Evolutionary conservation across 768 basidiomycete genomes (phyloP).

Genomic region (Phallus indusiatus): DNA sequence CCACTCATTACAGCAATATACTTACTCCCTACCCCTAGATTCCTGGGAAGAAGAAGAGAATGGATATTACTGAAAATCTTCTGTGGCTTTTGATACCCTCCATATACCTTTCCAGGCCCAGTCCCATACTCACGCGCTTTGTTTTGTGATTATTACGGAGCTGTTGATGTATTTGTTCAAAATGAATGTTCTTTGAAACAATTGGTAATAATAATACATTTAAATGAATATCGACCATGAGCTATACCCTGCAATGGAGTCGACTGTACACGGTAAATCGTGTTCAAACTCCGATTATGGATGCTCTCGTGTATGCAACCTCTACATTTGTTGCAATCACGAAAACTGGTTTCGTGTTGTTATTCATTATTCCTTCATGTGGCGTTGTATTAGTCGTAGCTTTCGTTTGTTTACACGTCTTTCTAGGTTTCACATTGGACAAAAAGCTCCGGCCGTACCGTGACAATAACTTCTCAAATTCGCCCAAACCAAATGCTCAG

Average conservation of each 20-base stretch:
- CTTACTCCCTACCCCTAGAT: background rate
- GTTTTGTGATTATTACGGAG: background rate
- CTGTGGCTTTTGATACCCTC: background rate
- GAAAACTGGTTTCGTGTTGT: slow-evolving; percentile 18
- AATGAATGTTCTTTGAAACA: background rate
- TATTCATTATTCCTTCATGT: slow-evolving; percentile 14
- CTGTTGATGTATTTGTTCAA: background rate
- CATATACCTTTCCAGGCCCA: background rate
- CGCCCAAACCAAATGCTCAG: slow-evolving; percentile 41
- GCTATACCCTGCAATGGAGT: background rate
- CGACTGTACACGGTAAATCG: background rate
- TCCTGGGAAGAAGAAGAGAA: background rate
- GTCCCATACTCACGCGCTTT: background rate
- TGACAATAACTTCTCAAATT: slow-evolving; percentile 2
- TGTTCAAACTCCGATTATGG: background rate
- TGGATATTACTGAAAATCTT: background rate
- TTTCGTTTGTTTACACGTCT: slow-evolving; percentile 14
- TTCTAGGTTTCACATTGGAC: slow-evolving; percentile 16
- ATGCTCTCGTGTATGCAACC: background rate
- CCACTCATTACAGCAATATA: no score
- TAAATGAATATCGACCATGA: no score
- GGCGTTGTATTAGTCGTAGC: slow-evolving; percentile 9
- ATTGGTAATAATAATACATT: background rate
- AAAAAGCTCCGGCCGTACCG: slow-evolving; percentile 4
- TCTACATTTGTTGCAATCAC: slow-evolving; percentile 4